phyloP scores from a whole-genome alignment of 2,329 filamentous ascomycete species.

The Verticillium dahliae region DNA sequence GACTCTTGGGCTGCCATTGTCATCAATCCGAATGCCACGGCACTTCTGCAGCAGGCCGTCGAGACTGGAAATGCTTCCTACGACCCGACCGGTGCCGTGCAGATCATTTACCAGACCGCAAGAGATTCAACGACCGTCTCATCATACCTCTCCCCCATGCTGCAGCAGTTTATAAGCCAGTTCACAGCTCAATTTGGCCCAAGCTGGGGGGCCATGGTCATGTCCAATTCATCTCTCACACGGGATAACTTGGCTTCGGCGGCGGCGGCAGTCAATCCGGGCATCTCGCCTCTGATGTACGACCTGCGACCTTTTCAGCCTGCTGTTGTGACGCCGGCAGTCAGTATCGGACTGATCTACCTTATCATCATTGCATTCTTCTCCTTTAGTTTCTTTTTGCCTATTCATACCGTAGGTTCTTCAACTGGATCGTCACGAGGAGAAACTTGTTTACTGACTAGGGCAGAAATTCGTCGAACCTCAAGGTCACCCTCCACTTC shows the following conservation, averaged over 20 bases:
- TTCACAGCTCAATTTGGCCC: constrained; percentile 41
- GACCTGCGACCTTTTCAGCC: constrained; percentile 56
- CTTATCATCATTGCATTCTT: constrained; percentile 63
- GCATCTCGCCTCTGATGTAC: constrained; percentile 22
- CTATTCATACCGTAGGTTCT: constrained; percentile 44
- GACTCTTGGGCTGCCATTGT: constrained; percentile 55
- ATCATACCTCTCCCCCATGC: constrained; percentile 43
- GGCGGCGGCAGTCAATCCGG: constrained; percentile 22
- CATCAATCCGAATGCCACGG: constrained; percentile 55
- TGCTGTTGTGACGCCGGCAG: constrained; percentile 45
- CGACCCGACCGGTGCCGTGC: constrained; percentile 51
- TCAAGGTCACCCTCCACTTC: constrained; percentile 48
- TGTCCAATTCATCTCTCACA: constrained; percentile 29
- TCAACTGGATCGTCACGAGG: background rate
- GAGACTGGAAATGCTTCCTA: constrained; percentile 49
- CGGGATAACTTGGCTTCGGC: constrained; percentile 22
- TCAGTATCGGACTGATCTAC: constrained; percentile 59
- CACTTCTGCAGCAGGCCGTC: constrained; percentile 48
- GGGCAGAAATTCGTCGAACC: constrained; percentile 42
- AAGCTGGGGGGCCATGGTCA: constrained; percentile 30
- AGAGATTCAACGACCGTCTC: constrained; percentile 49
- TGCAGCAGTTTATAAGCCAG: constrained; percentile 38
- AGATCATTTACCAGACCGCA: constrained; percentile 48
- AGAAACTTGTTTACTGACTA: background rate
- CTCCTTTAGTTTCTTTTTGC: constrained; percentile 58